phyloP scores from a whole-genome alignment of 441 rosid genomes.

The Arabidopsis lyrata region DNA sequence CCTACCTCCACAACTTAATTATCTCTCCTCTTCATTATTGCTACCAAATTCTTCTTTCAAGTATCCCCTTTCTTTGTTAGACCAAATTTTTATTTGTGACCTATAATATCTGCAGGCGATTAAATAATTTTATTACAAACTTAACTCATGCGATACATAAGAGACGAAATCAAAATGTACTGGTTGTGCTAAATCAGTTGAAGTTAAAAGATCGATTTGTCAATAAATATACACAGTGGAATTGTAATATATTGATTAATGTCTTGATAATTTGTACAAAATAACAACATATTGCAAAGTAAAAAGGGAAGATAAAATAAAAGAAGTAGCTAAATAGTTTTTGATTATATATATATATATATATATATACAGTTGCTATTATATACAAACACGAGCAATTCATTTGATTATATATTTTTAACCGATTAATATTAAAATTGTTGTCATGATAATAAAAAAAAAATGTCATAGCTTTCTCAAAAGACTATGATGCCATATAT shows the following conservation, averaged over 20 bases:
- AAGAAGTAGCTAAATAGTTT: background rate
- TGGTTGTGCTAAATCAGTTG: background rate
- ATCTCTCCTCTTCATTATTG: slow-evolving; percentile 26
- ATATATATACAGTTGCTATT: background rate
- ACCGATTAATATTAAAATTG: background rate
- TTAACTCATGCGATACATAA: background rate
- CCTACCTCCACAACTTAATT: slow-evolving; percentile 43
- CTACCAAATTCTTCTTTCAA: slow-evolving; percentile 31
- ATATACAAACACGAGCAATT: background rate
- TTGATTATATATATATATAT: background rate
- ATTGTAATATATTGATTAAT: background rate
- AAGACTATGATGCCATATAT: slow-evolving; percentile 43
- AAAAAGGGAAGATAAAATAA: background rate
- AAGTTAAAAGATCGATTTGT: slow-evolving; percentile 3
- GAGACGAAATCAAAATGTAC: background rate
- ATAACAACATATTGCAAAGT: background rate
- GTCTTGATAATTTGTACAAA: background rate
- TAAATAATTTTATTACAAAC: background rate
- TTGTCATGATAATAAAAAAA: slow-evolving; percentile 17
- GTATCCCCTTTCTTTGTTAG: slow-evolving; percentile 13
- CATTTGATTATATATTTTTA: background rate
- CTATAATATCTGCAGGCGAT: background rate
- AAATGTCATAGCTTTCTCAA: background rate
- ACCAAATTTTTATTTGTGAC: background rate
- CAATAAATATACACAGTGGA: slow-evolving; percentile 1